phyloP scores from a whole-genome alignment of 139 green algal genomes.

The Coelastrella sp. region DNA sequence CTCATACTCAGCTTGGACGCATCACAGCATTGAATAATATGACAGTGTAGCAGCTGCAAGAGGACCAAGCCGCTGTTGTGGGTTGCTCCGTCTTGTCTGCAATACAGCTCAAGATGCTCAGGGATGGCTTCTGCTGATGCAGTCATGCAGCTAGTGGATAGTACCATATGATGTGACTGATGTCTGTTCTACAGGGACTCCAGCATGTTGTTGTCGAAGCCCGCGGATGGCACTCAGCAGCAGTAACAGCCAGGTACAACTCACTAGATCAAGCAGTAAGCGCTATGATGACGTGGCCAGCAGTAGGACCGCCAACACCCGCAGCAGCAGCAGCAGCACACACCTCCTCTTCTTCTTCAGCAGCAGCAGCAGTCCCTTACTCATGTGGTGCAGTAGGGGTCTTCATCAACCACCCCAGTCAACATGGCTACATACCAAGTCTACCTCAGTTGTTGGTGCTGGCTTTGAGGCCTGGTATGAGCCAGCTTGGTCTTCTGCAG shows the following conservation, averaged over 20 bases:
- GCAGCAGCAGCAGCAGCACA: not conserved
- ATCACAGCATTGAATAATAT: too few species aligned
- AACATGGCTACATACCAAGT: not conserved
- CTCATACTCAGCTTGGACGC: too few species aligned
- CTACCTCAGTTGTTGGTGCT: constrained; percentile 38
- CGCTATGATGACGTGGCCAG: constrained; percentile 14
- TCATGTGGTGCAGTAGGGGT: constrained; percentile 5
- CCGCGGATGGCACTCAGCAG: constrained; percentile 37
- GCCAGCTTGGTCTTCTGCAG: not conserved
- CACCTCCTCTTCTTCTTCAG: not conserved
- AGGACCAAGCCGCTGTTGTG: too few species aligned
- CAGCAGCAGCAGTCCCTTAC: not conserved
- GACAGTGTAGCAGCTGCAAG: too few species aligned
- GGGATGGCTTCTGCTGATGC: too few species aligned
- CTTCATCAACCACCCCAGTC: constrained; percentile 20
- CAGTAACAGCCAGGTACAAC: constrained; percentile 5
- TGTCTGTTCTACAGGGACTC: not conserved
- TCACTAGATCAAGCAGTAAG: not conserved
- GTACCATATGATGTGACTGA: not conserved
- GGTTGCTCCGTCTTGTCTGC: too few species aligned
- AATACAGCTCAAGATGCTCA: too few species aligned
- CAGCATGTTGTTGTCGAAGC: constrained; percentile 10
- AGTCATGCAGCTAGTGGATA: too few species aligned
- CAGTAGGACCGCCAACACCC: not conserved
- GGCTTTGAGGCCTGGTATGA: constrained; percentile 16